These are phyloP conservation scores for Carpinus viminea DNA, from an alignment of 306 rosid species.

Conservation along the genomic window DNA sequence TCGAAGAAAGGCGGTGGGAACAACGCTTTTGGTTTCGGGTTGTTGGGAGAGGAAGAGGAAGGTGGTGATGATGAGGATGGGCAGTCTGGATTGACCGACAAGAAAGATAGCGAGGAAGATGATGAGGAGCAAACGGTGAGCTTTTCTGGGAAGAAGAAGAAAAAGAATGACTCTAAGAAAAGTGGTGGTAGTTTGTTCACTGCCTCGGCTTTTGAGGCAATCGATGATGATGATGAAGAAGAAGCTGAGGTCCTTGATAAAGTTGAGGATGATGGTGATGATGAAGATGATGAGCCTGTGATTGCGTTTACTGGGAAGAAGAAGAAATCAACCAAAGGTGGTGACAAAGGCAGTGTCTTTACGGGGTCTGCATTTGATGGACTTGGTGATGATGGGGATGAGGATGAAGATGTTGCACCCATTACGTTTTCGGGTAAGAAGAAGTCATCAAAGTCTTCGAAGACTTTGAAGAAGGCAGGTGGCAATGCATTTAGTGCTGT, in stretches of 20 bases:
- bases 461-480: conserved; percentile 55
- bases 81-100: conserved; percentile 36
- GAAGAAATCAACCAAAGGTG: conserved; percentile 60
- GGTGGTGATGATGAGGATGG: conserved; percentile 43
- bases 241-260: conserved; percentile 49
- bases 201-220: conserved; percentile 51
- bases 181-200: conserved; percentile 50
- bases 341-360: conserved; percentile 49
- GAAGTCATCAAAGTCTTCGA: conserved; percentile 66
- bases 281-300: conserved; percentile 47
- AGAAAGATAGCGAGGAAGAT: conserved; percentile 35
- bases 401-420: conserved; percentile 51
- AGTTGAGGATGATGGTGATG: conserved; percentile 33
- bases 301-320: conserved; percentile 69
- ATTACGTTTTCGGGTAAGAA: conserved; percentile 82
- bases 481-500: conserved; percentile 35
- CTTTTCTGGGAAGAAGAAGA: conserved; percentile 74
- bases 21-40: conserved; percentile 51
- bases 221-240: conserved; percentile 54
- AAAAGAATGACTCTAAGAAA: conserved; percentile 60
- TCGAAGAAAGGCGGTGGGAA: conserved; percentile 70
- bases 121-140: conserved; percentile 40
- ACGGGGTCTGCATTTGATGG: conserved; percentile 46
- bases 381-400: conserved; percentile 47
- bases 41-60: conserved; percentile 61